phyloP scores from a whole-genome alignment of 148 eudicot species.

The Vaccinium darrowii region DNA sequence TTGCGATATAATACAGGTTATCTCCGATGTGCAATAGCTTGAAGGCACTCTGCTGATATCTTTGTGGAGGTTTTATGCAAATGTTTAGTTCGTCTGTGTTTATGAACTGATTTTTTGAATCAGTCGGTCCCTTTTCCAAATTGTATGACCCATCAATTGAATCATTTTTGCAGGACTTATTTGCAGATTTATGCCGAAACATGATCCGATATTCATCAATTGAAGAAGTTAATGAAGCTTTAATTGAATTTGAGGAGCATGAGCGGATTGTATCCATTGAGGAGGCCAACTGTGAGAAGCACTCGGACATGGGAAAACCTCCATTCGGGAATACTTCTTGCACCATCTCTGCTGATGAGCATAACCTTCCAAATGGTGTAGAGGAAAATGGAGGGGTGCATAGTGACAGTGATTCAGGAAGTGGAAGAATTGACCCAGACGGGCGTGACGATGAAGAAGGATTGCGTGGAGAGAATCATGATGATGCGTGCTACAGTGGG shows the following conservation, averaged over 20 bases:
- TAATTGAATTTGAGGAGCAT: constrained; percentile 75
- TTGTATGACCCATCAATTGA: background rate
- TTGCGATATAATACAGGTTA: background rate
- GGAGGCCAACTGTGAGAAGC: constrained; percentile 56
- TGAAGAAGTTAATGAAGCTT: constrained; percentile 76
- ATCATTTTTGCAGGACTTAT: constrained; percentile 58
- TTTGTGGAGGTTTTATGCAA: background rate
- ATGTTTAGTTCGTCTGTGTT: background rate
- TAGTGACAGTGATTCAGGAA: constrained; percentile 67
- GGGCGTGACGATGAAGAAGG: constrained; percentile 68
- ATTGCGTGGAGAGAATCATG: constrained; percentile 65
- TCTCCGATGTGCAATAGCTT: background rate
- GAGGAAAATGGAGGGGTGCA: constrained; percentile 66
- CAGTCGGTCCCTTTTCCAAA: background rate
- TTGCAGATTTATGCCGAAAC: constrained; percentile 87
- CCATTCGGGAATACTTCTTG: constrained; percentile 46
- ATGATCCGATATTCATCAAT: constrained; percentile 77
- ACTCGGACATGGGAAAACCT: constrained; percentile 48
- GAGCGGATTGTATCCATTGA: constrained; percentile 49
- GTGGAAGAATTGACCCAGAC: constrained; percentile 59
- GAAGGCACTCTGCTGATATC: background rate
- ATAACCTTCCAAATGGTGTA: constrained; percentile 47
- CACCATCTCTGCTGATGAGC: constrained; percentile 47
- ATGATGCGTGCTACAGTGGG: constrained; percentile 56
- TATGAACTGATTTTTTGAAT: background rate